Evolutionary conservation across 768 basidiomycete genomes (phyloP).

Genomic region (Lyophyllum semitale): DNA sequence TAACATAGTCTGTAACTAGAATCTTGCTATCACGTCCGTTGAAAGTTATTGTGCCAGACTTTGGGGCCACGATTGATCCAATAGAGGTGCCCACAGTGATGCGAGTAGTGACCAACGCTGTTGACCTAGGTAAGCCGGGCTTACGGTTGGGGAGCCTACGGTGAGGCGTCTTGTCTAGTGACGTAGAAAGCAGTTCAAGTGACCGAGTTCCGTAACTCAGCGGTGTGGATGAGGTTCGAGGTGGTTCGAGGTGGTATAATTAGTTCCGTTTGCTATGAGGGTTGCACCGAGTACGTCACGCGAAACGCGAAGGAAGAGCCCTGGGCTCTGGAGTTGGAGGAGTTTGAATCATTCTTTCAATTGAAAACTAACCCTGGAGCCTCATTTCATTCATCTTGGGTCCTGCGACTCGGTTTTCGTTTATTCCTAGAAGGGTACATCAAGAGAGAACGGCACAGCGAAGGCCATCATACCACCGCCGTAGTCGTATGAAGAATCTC

Average conservation of each 20-base stretch:
- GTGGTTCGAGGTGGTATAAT: slow-evolving; percentile 45
- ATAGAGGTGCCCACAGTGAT: slow-evolving; percentile 44
- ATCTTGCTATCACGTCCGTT: slow-evolving; percentile 53
- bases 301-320: slow-evolving; percentile 54
- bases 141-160: slow-evolving; percentile 26
- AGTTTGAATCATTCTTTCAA: neutral
- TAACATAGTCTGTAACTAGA: slow-evolving; percentile 48
- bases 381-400: slow-evolving; percentile 57
- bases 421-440: slow-evolving; percentile 40
- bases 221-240: slow-evolving; percentile 42
- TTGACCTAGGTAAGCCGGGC: slow-evolving; percentile 32
- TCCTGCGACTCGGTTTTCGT: slow-evolving; percentile 49
- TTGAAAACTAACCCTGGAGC: slow-evolving; percentile 39
- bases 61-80: slow-evolving; percentile 40
- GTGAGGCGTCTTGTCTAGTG: slow-evolving; percentile 44
- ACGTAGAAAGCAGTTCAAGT: slow-evolving; percentile 52
- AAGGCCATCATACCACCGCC: slow-evolving; percentile 38
- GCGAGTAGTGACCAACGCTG: slow-evolving; percentile 42
- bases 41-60: slow-evolving; percentile 38
- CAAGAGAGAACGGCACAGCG: neutral
- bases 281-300: slow-evolving; percentile 45
- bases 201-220: slow-evolving; percentile 46
- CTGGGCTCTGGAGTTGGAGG: slow-evolving; percentile 20
- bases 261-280: slow-evolving; percentile 52
- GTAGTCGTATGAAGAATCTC: slow-evolving; percentile 62